Percentiles rank a stretch among this genome's conserved stretches.
Evolutionary conservation across 805 yeast genomes (phyloP).

Genomic region (Candida caryicola): DNA sequence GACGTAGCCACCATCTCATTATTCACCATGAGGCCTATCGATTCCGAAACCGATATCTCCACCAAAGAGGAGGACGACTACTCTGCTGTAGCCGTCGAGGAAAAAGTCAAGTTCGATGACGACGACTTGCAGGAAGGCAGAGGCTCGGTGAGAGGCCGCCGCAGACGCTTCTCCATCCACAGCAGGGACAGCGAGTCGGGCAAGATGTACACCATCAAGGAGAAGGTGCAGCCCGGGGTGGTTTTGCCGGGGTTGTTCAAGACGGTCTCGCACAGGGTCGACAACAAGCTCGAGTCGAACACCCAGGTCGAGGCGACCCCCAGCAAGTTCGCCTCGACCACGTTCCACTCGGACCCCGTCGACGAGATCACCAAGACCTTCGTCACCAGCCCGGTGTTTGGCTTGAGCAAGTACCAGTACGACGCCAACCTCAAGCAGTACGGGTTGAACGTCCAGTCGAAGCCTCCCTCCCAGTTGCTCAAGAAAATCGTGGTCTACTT

Average conservation of each 20-base stretch:
- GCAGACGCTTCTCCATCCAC: constrained; percentile 7
- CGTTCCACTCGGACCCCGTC: constrained; percentile 29
- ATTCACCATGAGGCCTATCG: constrained; percentile 4
- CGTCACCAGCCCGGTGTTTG: constrained; percentile 16
- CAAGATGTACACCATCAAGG: constrained; percentile 6
- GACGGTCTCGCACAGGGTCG: constrained; percentile 37
- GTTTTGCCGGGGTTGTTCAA: constrained; percentile 37
- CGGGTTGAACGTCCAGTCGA: constrained; percentile 39
- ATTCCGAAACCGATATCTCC: constrained; percentile 5
- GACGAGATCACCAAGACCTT: constrained; percentile 22
- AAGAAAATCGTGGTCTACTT: constrained; percentile 36
- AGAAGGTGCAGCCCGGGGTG: constrained; percentile 22
- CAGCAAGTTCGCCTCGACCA: constrained; percentile 21
- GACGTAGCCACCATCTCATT: background rate
- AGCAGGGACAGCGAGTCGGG: constrained; percentile 4
- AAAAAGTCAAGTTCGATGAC: constrained; percentile 4
- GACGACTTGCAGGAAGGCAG: constrained; percentile 3
- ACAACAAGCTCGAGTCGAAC: constrained; percentile 16
- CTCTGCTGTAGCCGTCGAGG: constrained; percentile 4
- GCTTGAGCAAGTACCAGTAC: constrained; percentile 19
- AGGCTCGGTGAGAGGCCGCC: background rate
- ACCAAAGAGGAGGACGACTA: constrained; percentile 5
- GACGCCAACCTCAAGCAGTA: constrained; percentile 15
- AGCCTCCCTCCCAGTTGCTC: constrained; percentile 31
- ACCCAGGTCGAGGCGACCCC: constrained; percentile 15